Evolutionary conservation across 441 rosid genomes (phyloP).

Genomic region (Kokia cookei): DNA sequence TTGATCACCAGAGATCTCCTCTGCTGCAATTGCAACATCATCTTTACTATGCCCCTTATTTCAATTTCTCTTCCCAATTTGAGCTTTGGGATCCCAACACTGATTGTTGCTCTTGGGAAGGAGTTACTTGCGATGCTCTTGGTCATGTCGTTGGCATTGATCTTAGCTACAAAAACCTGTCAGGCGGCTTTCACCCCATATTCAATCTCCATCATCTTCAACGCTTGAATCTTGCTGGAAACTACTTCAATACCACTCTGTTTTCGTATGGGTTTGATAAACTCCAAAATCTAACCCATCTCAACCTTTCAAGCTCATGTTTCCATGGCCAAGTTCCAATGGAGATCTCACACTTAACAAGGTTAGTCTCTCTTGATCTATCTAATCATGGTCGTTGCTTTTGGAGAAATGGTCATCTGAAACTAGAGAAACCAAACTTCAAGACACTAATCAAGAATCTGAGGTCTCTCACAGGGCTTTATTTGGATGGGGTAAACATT

Average conservation of each 20-base stretch:
- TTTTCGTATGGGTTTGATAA: background rate
- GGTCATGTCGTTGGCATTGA: no score
- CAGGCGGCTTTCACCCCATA: rapidly evolving
- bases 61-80: no score
- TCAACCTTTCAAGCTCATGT: no score
- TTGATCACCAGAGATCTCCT: no score
- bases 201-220: no score
- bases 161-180: rapidly evolving
- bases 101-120: no score
- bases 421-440: conserved; percentile 3
- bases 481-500: background rate
- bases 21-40: no score
- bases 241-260: background rate
- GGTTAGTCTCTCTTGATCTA: background rate
- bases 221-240: background rate
- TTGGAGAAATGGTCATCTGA: background rate
- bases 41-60: no score
- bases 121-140: no score
- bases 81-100: rapidly evolving
- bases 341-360: background rate
- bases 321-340: background rate
- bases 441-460: background rate
- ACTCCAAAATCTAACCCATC: background rate
- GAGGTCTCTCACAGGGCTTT: background rate
- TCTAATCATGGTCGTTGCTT: no score